phyloP scores from a whole-genome alignment of 208 protist species.

The Acanthamoeba divionensis region DNA sequence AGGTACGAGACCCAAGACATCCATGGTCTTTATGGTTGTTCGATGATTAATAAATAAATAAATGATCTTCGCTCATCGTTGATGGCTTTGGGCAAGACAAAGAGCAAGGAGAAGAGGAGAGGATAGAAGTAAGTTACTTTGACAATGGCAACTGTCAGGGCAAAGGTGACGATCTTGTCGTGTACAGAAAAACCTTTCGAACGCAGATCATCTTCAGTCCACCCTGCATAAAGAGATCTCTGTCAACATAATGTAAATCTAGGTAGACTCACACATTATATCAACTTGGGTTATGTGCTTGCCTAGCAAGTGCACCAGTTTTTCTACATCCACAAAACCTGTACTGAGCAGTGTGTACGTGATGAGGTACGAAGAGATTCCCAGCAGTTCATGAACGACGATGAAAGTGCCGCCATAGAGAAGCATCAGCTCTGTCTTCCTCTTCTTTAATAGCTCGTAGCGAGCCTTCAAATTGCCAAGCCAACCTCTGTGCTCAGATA shows the following conservation, averaged over 20 bases:
- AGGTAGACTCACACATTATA: no score
- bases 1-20: conserved; percentile 47
- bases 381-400: conserved; percentile 28
- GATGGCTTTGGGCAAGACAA: no score
- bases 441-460: conserved; percentile 14
- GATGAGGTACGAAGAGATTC: conserved; percentile 28
- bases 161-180: conserved; percentile 43
- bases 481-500: no score
- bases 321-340: conserved; percentile 16
- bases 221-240: background rate
- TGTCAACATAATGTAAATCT: no score
- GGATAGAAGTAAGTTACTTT: background rate
- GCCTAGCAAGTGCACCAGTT: background rate
- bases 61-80: no score
- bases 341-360: conserved; percentile 16
- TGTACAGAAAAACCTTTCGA: conserved; percentile 16
- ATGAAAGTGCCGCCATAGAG: conserved; percentile 26
- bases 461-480: background rate
- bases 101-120: background rate
- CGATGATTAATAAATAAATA: background rate
- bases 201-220: background rate
- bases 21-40: background rate
- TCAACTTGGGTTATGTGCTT: no score
- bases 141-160: background rate
- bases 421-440: conserved; percentile 7